A percentile compares a stretch with the other conserved stretches of the same genome.
Conservation (phyloP, 2,329 filamentous ascomycete genomes). For the Dryadomyces quercivorus region DNA sequence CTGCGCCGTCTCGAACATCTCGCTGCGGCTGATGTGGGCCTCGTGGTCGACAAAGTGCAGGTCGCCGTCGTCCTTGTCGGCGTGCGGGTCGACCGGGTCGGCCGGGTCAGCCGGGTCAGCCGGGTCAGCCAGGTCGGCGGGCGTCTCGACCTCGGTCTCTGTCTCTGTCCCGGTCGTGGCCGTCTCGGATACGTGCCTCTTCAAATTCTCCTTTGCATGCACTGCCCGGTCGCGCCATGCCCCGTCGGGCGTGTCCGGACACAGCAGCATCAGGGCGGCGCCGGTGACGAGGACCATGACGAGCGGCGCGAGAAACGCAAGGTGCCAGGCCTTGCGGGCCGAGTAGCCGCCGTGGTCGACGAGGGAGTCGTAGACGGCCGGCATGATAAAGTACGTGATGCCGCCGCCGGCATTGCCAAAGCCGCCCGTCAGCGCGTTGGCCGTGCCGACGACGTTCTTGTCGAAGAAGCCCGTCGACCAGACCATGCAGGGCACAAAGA, state of each 20-base stretch:
- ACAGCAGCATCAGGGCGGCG: slow-evolving; percentile 57
- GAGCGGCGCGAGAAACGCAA: slow-evolving; percentile 75
- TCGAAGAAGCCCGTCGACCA: slow-evolving; percentile 92
- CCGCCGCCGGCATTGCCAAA: slow-evolving; percentile 83
- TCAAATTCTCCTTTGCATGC: slow-evolving; percentile 40
- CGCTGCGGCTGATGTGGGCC: slow-evolving; percentile 31
- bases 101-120: no score
- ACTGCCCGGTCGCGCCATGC: slow-evolving; percentile 64
- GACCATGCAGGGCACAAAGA: slow-evolving; percentile 79
- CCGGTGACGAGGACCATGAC: slow-evolving; percentile 58
- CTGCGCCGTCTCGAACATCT: slow-evolving; percentile 42
- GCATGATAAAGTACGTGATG: slow-evolving; percentile 90
- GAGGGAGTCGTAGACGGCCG: slow-evolving; percentile 72
- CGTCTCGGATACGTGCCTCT: slow-evolving; percentile 25
- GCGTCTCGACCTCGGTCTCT: not conserved
- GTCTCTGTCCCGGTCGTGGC: not conserved
- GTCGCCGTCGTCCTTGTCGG: not conserved
- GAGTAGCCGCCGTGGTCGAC: slow-evolving; percentile 45
- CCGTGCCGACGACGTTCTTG: slow-evolving; percentile 80
- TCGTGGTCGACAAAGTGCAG: slow-evolving; percentile 24
- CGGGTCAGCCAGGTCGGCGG: no score
- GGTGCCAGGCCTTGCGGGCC: slow-evolving; percentile 64
- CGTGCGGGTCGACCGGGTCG: no score
- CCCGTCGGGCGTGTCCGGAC: slow-evolving; percentile 72
- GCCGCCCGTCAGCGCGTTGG: slow-evolving; percentile 74